Evolutionary conservation across 1,284 basidiomycete species (phyloP).

Genomic region (Exobasidium cylindrosporum): DNA sequence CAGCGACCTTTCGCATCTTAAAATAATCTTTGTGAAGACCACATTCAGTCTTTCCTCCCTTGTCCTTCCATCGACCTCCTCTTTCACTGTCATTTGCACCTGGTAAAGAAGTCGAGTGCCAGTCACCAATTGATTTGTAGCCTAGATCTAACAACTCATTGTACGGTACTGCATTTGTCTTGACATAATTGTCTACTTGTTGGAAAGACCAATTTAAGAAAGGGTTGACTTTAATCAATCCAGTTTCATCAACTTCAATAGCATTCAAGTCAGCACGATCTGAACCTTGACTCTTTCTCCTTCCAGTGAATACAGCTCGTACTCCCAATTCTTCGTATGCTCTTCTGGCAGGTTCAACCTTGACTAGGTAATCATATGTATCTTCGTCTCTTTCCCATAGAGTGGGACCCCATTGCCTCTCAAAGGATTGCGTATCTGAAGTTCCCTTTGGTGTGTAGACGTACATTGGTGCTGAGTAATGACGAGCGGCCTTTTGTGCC

Average conservation of each 20-base stretch:
- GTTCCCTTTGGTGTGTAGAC: slow-evolving; percentile 78
- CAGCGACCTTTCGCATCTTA: slow-evolving; percentile 42
- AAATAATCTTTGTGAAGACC: slow-evolving; percentile 68
- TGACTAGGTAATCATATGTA: slow-evolving; percentile 87
- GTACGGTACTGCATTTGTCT: slow-evolving; percentile 77
- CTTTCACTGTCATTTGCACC: slow-evolving; percentile 72
- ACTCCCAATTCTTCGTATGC: slow-evolving; percentile 81
- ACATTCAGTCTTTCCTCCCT: slow-evolving; percentile 84
- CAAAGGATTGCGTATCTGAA: slow-evolving; percentile 71
- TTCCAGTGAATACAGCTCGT: slow-evolving; percentile 86
- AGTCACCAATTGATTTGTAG: slow-evolving; percentile 92
- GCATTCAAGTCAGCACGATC: slow-evolving; percentile 78
- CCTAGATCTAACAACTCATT: slow-evolving; percentile 86
- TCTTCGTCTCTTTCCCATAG: slow-evolving; percentile 88
- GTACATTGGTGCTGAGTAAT: slow-evolving; percentile 72
- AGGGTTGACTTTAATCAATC: slow-evolving; percentile 91
- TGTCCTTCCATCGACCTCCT: slow-evolving; percentile 85
- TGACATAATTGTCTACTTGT: slow-evolving; percentile 81
- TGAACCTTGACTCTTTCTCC: slow-evolving; percentile 85
- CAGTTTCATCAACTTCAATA: slow-evolving; percentile 86
- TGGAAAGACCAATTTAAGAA: slow-evolving; percentile 84
- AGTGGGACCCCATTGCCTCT: slow-evolving; percentile 72
- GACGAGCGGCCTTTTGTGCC: slow-evolving; percentile 72
- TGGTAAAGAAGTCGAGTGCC: slow-evolving; percentile 79
- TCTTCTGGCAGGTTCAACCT: slow-evolving; percentile 88